Evolutionary conservation across 495 filamentous ascomycete species (phyloP), one percentile per base, ranked within the genome.

Genomic region (Staphylotrichum tortipilum): DNA sequence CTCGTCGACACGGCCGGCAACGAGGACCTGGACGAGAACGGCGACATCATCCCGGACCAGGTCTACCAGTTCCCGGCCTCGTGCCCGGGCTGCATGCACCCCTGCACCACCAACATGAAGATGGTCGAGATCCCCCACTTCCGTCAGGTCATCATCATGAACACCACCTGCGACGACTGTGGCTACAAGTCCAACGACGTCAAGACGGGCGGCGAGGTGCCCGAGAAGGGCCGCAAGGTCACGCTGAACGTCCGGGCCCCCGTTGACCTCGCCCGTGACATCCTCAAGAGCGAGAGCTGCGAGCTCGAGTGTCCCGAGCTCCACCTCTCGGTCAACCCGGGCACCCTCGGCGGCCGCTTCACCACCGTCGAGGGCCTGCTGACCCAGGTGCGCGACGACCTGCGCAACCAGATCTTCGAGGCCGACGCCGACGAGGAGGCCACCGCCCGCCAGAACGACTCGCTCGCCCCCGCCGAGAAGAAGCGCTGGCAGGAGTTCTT

Each of bases 101-200:
- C 74, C 5, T 94, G 90, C 67, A 77, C 78, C 7, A 88, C 91
- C 21, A 87, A 92, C 62, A 91, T 95, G 82, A 90, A 95, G 72
- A 89, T 94, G 75, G 86, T 97, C 36, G 83, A 90, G 54, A 96
- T 99, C 47, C 92, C 92, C 0, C 81, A 94, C 66, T 99, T 99
- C 75, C 94, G 95, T 66, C 82, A 96, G 55, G 92, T 97, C 17
- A 78, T 94, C 38, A 71, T 97, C 54, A 95, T 90, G 81, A 85
- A 81, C 57, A 95, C 89, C 10, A 79, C 81, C 44, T 98, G 92
- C 61, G 80, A 86, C 23, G 72, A 84, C 67, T 98, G 92, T 63
- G 90, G 88, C n/a, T 96, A 96, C 68, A 83, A 86, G 44, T 88
- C 80, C 53, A 94, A 89, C 66, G 92, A 99, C 62, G 85, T 97